A percentile compares a stretch with the other conserved stretches of the same genome.
Conservation (phyloP, 2,329 filamentous ascomycete species). For the Neopestalotiopsis clavispora region DNA sequence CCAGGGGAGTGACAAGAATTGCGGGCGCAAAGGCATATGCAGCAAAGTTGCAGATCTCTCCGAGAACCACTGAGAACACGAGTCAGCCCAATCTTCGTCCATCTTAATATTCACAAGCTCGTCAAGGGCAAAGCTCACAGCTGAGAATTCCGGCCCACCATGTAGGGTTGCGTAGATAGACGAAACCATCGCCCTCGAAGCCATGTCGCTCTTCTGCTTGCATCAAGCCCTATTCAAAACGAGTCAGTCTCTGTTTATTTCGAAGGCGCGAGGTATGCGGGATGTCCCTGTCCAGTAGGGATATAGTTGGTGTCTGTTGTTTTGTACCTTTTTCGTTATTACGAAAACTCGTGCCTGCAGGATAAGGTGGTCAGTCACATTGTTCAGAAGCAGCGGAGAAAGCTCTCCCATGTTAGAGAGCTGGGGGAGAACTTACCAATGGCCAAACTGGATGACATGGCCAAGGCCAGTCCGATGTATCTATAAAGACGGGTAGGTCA, state of each 20-base stretch:
- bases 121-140: constrained; percentile 57
- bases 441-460: constrained; percentile 75
- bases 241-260: constrained; percentile 12
- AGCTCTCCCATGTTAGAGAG: constrained; percentile 9
- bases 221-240: constrained; percentile 73
- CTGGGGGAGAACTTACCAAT: constrained; percentile 63
- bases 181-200: constrained; percentile 95
- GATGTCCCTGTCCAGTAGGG: constrained; percentile 3
- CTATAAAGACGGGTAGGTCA: constrained; percentile 48
- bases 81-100: neutral
- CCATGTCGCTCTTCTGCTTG: constrained; percentile 90
- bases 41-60: constrained; percentile 96
- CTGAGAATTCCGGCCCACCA: constrained; percentile 97
- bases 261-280: constrained; percentile 20
- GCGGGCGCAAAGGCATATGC: constrained; percentile 98
- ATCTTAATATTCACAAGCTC: neutral
- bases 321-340: constrained; percentile 92
- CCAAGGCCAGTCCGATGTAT: constrained; percentile 77
- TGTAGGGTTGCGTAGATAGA: constrained; percentile 90
- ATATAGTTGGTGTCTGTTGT: constrained; percentile 8
- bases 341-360: constrained; percentile 92
- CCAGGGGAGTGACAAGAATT: constrained; percentile 95
- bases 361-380: constrained; percentile 23
- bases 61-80: constrained; percentile 74
- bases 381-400: constrained; percentile 14